A percentile compares a stretch with the other conserved stretches of the same genome.
Evolutionary conservation across 495 filamentous ascomycete species (phyloP).

Genomic region (Penicillium nucicola): DNA sequence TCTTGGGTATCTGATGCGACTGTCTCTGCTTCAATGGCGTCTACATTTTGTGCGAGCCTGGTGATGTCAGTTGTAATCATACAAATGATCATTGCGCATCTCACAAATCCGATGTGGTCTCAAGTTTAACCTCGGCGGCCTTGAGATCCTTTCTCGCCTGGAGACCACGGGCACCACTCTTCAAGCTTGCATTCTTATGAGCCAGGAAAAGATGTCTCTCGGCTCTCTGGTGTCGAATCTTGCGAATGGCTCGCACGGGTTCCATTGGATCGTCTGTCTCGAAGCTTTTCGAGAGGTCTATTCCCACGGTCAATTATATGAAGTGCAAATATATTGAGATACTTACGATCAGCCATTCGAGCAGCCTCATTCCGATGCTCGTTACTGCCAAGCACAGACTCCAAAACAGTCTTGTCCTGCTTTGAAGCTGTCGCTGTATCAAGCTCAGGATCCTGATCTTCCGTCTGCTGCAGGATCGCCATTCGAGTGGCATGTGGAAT

Average conservation of each 20-base stretch:
- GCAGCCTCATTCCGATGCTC: slow-evolving; percentile 55
- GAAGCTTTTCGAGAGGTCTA: slow-evolving; percentile 44
- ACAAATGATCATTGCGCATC: slow-evolving; percentile 1
- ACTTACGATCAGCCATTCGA: slow-evolving; percentile 54
- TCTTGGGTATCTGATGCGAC: slow-evolving; percentile 59
- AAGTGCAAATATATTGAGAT: background rate
- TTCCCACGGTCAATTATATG: background rate
- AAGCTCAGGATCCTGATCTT: slow-evolving; percentile 25
- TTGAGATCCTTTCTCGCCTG: slow-evolving; percentile 69
- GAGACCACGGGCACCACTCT: slow-evolving; percentile 69
- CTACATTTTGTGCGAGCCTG: slow-evolving; percentile 52
- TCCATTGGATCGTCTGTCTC: slow-evolving; percentile 50
- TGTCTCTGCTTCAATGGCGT: slow-evolving; percentile 50
- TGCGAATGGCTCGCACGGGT: slow-evolving; percentile 56
- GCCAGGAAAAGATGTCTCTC: slow-evolving; percentile 61
- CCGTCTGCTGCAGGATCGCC: slow-evolving; percentile 70
- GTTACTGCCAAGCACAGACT: slow-evolving; percentile 67
- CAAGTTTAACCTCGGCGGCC: slow-evolving; percentile 59
- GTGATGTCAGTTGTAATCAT: background rate
- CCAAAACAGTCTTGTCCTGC: slow-evolving; percentile 49
- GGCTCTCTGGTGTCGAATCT: slow-evolving; percentile 55
- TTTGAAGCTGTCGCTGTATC: slow-evolving; percentile 8
- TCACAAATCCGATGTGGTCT: slow-evolving; percentile 51
- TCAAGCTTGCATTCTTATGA: slow-evolving; percentile 66
- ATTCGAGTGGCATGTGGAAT: slow-evolving; percentile 67